A percentile compares a stretch with the other conserved stretches of the same genome.
Conservation (phyloP, 192 early-diverging fungal genomes). For the Entomortierella lignicola region DNA sequence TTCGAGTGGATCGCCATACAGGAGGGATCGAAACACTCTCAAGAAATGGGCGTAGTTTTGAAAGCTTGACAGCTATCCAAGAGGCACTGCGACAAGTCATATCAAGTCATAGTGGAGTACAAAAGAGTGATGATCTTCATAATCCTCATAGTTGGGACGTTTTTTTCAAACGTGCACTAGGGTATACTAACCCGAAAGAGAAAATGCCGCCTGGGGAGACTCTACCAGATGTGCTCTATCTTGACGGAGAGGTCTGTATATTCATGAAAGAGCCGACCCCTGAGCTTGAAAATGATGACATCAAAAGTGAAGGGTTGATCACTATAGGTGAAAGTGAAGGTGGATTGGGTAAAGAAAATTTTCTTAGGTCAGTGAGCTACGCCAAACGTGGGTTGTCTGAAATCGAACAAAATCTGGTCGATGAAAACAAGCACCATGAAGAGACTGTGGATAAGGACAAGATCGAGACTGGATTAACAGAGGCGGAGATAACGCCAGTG, state of each 20-base stretch:
- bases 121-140: not conserved
- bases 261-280: slow-evolving; percentile 17
- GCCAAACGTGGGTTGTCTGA: slow-evolving; percentile 1
- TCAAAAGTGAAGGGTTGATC: not conserved
- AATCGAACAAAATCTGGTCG: not conserved
- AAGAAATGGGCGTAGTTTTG: slow-evolving; percentile 53
- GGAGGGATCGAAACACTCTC: slow-evolving; percentile 51
- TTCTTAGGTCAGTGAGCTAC: slow-evolving; percentile 26
- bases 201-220: not conserved
- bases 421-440: slow-evolving; percentile 10
- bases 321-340: not conserved
- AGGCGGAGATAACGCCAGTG: not conserved
- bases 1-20: slow-evolving; percentile 28
- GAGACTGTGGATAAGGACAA: slow-evolving; percentile 1
- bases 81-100: slow-evolving; percentile 13
- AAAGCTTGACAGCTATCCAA: slow-evolving; percentile 28
- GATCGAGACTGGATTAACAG: not conserved
- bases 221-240: slow-evolving; percentile 26
- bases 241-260: slow-evolving; percentile 66
- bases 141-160: not conserved
- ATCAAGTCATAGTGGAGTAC: not conserved
- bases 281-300: not conserved
- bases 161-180: slow-evolving; percentile 21
- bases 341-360: slow-evolving; percentile 23
- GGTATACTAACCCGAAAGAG: not conserved